Conservation (phyloP, 352 stramenopile genomes). For the Pythium phragmiticola region DNA sequence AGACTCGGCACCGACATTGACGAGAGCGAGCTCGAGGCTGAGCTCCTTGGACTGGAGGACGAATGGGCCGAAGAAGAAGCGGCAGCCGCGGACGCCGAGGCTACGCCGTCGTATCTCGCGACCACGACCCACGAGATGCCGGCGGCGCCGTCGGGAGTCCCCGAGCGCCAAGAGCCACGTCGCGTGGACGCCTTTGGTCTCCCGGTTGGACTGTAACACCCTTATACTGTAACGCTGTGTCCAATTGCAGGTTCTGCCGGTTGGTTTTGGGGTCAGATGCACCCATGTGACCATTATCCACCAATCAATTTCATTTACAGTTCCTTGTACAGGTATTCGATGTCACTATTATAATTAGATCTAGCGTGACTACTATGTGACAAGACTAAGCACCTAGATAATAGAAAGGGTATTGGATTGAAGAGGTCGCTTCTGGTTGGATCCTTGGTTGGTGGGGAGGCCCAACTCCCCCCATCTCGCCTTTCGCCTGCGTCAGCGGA, state of each 20-base stretch:
- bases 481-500: conserved; percentile 17
- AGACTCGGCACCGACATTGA: conserved; percentile 94
- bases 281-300: conserved; percentile 24
- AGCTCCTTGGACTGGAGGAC: conserved; percentile 93
- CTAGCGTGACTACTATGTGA: neutral
- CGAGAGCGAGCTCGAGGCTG: conserved; percentile 94
- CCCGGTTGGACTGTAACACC: conserved; percentile 37
- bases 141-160: conserved; percentile 43
- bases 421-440: conserved; percentile 25
- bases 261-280: conserved; percentile 8
- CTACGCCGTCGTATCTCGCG: conserved; percentile 64
- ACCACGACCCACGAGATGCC: conserved; percentile 56
- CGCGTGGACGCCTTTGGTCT: conserved; percentile 77
- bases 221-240: neutral
- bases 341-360: neutral
- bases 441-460: conserved; percentile 33
- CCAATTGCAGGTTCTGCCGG: neutral
- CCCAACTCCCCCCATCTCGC: neutral
- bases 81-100: conserved; percentile 38
- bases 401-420: conserved; percentile 3
- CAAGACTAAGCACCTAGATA: neutral
- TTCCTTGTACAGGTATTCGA: neutral
- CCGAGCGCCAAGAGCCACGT: conserved; percentile 33
- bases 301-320: conserved; percentile 12
- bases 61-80: conserved; percentile 88